phyloP scores from a whole-genome alignment of 2,329 filamentous ascomycete genomes.

The Lachnellula arida region DNA sequence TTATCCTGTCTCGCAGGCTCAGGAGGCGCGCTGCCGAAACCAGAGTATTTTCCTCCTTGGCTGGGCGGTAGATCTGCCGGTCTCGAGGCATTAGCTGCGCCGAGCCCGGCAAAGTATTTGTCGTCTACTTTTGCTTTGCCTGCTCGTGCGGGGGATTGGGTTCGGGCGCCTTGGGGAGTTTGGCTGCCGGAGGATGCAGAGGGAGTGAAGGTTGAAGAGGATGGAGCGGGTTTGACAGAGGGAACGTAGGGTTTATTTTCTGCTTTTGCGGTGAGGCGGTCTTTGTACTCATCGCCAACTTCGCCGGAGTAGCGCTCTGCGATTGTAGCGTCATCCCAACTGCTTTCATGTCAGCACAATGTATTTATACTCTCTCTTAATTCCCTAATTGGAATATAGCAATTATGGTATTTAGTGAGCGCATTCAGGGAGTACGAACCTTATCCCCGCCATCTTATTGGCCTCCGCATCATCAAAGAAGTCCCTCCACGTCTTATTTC shows the following conservation, averaged over 20 bases:
- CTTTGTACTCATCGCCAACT: slow-evolving; percentile 92
- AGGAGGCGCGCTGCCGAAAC: slow-evolving; percentile 72
- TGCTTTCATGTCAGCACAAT: slow-evolving; percentile 13
- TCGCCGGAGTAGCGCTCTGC: slow-evolving; percentile 86
- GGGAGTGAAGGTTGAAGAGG: slow-evolving; percentile 17
- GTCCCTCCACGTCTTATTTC: slow-evolving; percentile 79
- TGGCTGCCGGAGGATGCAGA: slow-evolving; percentile 22
- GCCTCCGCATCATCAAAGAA: slow-evolving; percentile 77
- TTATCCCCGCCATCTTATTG: slow-evolving; percentile 60
- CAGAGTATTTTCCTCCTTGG: slow-evolving; percentile 87
- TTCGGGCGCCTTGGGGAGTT: slow-evolving; percentile 25
- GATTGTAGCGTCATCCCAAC: slow-evolving; percentile 78
- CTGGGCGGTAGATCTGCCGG: slow-evolving; percentile 72
- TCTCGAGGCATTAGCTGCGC: slow-evolving; percentile 74
- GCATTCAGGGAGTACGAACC: slow-evolving; percentile 9
- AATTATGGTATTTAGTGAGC: too few species aligned
- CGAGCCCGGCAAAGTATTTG: slow-evolving; percentile 82
- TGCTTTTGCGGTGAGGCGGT: slow-evolving; percentile 78
- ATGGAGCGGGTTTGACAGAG: slow-evolving; percentile 49
- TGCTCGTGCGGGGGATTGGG: slow-evolving; percentile 28
- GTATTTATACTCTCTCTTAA: not conserved
- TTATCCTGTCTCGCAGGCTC: slow-evolving; percentile 43
- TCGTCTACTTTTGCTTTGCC: slow-evolving; percentile 68
- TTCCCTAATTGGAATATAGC: not conserved
- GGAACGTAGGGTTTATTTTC: slow-evolving; percentile 84